phyloP scores from a whole-genome alignment of 2,329 filamentous ascomycete species.

The Aspergillus neoniger region DNA sequence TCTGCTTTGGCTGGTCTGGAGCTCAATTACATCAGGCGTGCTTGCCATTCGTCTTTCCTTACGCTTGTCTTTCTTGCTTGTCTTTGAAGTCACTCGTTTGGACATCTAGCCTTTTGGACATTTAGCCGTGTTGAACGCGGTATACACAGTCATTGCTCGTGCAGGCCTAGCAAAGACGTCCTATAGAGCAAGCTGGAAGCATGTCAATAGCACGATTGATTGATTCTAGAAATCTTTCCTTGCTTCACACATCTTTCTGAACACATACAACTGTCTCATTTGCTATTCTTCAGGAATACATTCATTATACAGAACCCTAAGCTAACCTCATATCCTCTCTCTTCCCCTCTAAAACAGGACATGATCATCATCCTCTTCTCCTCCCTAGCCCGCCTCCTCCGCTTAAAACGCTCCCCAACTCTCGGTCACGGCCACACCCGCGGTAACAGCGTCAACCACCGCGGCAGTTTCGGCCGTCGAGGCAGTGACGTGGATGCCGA shows the following conservation, averaged over 20 bases:
- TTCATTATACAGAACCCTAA: neutral
- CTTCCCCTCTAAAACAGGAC: constrained; percentile 38
- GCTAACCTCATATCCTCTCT: constrained; percentile 11
- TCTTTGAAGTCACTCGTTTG: neutral
- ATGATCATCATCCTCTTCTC: constrained; percentile 51
- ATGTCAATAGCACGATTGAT: too few relatives aligned
- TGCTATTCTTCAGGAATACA: too few relatives aligned
- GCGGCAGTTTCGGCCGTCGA: constrained; percentile 35
- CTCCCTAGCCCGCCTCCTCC: constrained; percentile 45
- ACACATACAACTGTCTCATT: neutral
- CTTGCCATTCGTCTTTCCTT: constrained; percentile 4
- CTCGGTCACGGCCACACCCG: constrained; percentile 42
- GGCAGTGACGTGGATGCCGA: constrained; percentile 68
- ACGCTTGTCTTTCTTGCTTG: constrained; percentile 10
- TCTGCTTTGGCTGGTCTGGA: constrained; percentile 28
- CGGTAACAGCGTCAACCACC: constrained; percentile 26
- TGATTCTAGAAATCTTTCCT: constrained; percentile 4
- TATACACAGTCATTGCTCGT: neutral
- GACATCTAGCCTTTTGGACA: neutral
- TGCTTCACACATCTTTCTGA: constrained; percentile 1
- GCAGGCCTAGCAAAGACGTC: too few relatives aligned
- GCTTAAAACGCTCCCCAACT: constrained; percentile 35
- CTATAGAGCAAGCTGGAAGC: too few relatives aligned
- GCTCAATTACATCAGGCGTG: constrained; percentile 15
- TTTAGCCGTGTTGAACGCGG: constrained; percentile 10